Base-by-base conservation (phyloP, 371 early-diverging fungal species). In the Circinella minor region DNA sequence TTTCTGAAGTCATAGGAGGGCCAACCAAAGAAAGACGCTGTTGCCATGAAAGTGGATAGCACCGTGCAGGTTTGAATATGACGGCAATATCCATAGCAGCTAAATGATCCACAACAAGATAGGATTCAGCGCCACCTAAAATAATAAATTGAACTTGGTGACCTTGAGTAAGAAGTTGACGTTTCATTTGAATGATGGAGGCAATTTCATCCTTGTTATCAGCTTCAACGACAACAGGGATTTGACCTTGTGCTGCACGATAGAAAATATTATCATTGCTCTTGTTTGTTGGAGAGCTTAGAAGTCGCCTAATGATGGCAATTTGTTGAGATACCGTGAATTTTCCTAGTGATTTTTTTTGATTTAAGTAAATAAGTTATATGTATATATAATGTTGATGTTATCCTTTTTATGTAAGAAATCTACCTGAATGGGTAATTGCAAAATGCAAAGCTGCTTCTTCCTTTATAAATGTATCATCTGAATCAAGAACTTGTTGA, bases 41-140 rank as follows among this genome's bases (percentile, higher is more conserved):
- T 51, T 88, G 86, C 92, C 91, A 95, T 2, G 76, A 72, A 18
- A 55, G 57, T 3, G 93, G 90, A 6, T 79, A 86, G 79, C 93
- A 93, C 14, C 91, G 88, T 20, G 90, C 87, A 13, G 92, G 92
- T 20, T 73, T 75, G 49, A 95, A 75, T 20, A 95, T 74, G 3
- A 93, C 92, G 15, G 91, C 85, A 9, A 91, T 83, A 15, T 86
- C 70, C 9, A 78, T 69, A 11, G 79, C 73, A 15, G 82, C 82
- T 15, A 93, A 71, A 63, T 89, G 82, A 4, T 82, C 81, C 0
- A 92, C 92, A 0, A 93, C 88, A 4, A 87, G 68, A 81, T 90
- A 86, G 10, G 94, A 89, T 74, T 94, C 95, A n/a, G 87, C 81
- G 10, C 90, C 94, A 36, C 94, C 92, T 11, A 85, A 64, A 55